A percentile compares a stretch with the other conserved stretches of the same genome.
Evolutionary conservation across 2,329 filamentous ascomycete genomes (phyloP).

Genomic region (Magnaporthiopsis poae): DNA sequence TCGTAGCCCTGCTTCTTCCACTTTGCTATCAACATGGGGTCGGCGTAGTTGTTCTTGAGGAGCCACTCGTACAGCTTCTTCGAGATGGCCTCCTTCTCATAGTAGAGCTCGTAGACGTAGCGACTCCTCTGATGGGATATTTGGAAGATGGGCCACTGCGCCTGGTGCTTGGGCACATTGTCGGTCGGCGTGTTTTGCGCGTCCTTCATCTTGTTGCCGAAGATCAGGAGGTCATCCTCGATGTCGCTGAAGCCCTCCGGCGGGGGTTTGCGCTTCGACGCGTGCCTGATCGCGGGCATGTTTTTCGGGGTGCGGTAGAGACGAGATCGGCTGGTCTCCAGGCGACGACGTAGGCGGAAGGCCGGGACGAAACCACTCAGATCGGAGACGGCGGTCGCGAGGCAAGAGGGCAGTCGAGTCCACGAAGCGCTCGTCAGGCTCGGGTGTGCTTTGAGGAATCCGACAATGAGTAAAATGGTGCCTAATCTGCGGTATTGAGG

Average conservation of each 20-base stretch:
- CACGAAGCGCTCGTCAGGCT: not conserved
- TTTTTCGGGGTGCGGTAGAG: constrained; percentile 9
- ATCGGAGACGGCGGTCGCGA: too few relatives aligned
- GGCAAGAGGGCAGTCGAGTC: not conserved
- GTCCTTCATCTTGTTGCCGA: constrained; percentile 86
- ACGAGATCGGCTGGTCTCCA: not conserved
- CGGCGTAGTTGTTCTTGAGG: constrained; percentile 91
- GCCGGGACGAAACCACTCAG: not conserved
- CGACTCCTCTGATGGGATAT: constrained; percentile 84
- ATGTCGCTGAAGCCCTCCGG: constrained; percentile 82
- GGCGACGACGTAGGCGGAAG: not conserved
- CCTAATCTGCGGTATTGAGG: not conserved
- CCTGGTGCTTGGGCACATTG: constrained; percentile 76
- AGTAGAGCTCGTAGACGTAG: constrained; percentile 97
- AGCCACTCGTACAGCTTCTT: constrained; percentile 90
- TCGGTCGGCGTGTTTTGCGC: constrained; percentile 80
- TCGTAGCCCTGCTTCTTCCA: constrained; percentile 99
- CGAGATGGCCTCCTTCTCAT: constrained; percentile 91
- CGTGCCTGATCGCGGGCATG: constrained; percentile 71
- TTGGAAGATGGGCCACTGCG: constrained; percentile 94
- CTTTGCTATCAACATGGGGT: constrained; percentile 91
- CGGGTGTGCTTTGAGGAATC: not conserved
- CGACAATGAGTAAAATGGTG: not conserved
- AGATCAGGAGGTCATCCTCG: constrained; percentile 75
- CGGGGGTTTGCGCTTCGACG: constrained; percentile 69